Base-by-base conservation (phyloP, 345 rosid species). In the Eucalyptus coolabah region DNA sequence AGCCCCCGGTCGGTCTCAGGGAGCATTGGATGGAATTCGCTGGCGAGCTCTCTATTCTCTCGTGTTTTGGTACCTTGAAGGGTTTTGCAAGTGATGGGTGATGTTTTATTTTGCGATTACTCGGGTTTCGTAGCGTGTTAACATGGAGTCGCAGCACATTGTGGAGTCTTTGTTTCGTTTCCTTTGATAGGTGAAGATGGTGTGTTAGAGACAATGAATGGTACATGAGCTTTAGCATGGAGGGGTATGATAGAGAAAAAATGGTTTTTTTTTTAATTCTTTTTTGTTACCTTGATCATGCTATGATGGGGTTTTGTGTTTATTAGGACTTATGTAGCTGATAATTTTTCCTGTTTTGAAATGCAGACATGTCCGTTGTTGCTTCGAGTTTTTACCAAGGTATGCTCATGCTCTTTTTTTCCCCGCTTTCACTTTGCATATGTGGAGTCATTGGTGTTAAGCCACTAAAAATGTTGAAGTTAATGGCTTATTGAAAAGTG, bases 321-420 rank as follows among this genome's bases (percentile, higher is more conserved):
- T 26, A 14, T 32, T 26, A 51, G 40, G 37, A 50, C 65, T 34
- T 3, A 4, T 26, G 28, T 86, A 50, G 21, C 56, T 47, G 60
- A 56, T 34, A 40, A 32, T 34, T 80, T 42, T 86, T 42, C 69
- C 13, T 63, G 37, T 30, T 90, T 87, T 34, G 77, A 44, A 88
- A 87, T 86, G 94, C 98, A 98, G 99, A 96, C 97, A n/a, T 97
- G 99, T 92, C 98, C 99, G 10, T 51, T 98, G 40, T 93, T 97
- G 96, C 98, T 96, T 92, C 97, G 99, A 63, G 99, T 98, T 89
- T 97, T 98, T 93, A 97, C 99, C 23, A 95, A 98, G 99, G 99
- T 98, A 92, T 86, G 93, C 32, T 60, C 72, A 44, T 80, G 24
- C 49, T 49, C 17, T 37, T 49, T 50, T 12, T 50, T 1, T 0